Conservation (phyloP, 73 alveolate species). For the Uronychia binucleata region DNA sequence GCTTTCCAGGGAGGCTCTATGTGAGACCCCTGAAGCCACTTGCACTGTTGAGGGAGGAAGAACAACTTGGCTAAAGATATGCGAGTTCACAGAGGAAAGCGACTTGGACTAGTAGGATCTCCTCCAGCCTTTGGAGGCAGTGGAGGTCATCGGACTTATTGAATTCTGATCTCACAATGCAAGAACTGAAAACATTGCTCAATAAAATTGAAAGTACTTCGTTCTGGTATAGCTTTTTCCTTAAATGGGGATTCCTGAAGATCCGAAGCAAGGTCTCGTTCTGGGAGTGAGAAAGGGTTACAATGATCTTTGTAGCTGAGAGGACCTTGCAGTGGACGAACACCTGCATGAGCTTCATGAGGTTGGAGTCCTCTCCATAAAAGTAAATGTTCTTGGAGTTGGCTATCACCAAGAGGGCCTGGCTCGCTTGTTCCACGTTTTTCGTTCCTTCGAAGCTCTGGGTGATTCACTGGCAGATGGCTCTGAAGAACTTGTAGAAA, state of each 20-base stretch:
- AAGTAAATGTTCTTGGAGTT: background rate
- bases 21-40: no score
- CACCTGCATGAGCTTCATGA: background rate
- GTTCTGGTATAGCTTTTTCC: background rate
- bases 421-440: background rate
- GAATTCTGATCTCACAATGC: background rate
- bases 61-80: no score
- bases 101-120: background rate
- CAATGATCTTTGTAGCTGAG: background rate
- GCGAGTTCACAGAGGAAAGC: background rate
- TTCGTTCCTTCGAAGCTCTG: conserved; percentile 1
- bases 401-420: background rate
- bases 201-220: background rate
- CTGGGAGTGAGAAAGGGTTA: background rate
- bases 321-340: background rate
- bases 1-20: no score
- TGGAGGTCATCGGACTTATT: background rate
- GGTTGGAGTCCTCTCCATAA: background rate
- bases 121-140: background rate
- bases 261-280: background rate
- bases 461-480: background rate
- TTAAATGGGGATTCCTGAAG: background rate
- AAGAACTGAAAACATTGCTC: background rate
- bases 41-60: no score
- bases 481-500: background rate